phyloP scores from a whole-genome alignment of 192 early-diverging fungal species.

The Coemansia sp. region DNA sequence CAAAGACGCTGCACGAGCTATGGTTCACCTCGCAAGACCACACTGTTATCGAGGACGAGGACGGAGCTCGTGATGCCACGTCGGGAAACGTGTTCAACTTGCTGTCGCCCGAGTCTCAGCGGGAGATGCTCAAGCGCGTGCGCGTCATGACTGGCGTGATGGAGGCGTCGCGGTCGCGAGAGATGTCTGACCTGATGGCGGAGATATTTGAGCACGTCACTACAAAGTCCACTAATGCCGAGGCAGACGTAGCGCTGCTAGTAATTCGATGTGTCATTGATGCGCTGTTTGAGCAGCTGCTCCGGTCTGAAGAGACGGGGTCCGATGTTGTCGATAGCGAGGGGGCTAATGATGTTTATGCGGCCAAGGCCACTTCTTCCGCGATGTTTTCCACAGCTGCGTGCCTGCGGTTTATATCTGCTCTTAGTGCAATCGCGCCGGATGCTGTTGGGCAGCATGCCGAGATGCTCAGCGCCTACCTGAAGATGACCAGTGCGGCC shows the following conservation, averaged over 20 bases:
- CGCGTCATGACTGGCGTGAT: slow-evolving; percentile 49
- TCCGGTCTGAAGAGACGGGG: slow-evolving; percentile 59
- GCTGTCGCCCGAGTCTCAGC: slow-evolving; percentile 42
- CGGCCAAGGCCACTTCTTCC: background rate
- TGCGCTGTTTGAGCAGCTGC: slow-evolving; percentile 67
- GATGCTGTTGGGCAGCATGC: slow-evolving; percentile 53
- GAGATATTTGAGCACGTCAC: slow-evolving; percentile 33
- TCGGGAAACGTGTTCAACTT: slow-evolving; percentile 34
- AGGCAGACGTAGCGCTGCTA: slow-evolving; percentile 51
- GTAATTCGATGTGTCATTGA: slow-evolving; percentile 69
- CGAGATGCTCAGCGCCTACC: slow-evolving; percentile 49
- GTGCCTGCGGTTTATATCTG: slow-evolving; percentile 52
- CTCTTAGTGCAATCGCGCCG: slow-evolving; percentile 56
- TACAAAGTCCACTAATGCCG: slow-evolving; percentile 34
- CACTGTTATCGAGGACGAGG: slow-evolving; percentile 24
- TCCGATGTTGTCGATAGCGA: slow-evolving; percentile 8
- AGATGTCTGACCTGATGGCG: slow-evolving; percentile 32
- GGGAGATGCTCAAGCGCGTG: slow-evolving; percentile 37
- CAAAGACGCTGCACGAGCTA: slow-evolving; percentile 68
- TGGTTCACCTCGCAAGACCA: slow-evolving; percentile 58
- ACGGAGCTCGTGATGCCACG: slow-evolving; percentile 8
- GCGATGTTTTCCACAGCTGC: slow-evolving; percentile 14
- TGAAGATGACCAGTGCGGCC: slow-evolving; percentile 45
- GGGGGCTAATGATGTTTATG: background rate
- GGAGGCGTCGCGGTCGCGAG: slow-evolving; percentile 15